phyloP scores from a whole-genome alignment of 75 land plant species.

The Pinus albicaulis region DNA sequence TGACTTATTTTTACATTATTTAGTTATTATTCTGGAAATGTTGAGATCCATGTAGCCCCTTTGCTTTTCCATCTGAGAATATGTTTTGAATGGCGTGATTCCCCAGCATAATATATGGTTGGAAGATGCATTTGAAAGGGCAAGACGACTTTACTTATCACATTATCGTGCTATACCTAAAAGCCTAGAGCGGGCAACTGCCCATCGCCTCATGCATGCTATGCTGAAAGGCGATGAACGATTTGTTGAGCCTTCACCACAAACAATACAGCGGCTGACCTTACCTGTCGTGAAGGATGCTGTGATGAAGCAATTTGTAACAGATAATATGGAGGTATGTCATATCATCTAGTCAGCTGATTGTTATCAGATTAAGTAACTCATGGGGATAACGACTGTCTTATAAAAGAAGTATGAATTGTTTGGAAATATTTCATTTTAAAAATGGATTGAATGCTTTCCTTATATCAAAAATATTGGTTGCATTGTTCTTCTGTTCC shows the following conservation, averaged over 20 bases:
- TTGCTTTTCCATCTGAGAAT: neutral
- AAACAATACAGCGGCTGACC: slow-evolving; percentile 72
- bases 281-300: slow-evolving; percentile 82
- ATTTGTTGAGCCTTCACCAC: slow-evolving; percentile 94
- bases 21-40: neutral
- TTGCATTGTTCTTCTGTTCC: slow-evolving; percentile 3
- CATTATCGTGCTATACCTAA: slow-evolving; percentile 97
- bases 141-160: slow-evolving; percentile 87
- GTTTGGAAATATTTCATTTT: neutral
- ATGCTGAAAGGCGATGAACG: slow-evolving; percentile 96
- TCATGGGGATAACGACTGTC: neutral
- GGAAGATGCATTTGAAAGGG: slow-evolving; percentile 99
- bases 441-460: neutral
- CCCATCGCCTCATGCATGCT: slow-evolving; percentile 89
- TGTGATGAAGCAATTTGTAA: slow-evolving; percentile 89
- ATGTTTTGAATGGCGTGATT: neutral
- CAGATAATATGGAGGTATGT: slow-evolving; percentile 94
- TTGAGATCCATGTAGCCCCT: neutral
- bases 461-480: neutral
- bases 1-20: neutral
- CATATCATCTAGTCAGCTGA: neutral
- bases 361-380: neutral
- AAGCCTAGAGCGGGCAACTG: slow-evolving; percentile 98
- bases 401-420: neutral
- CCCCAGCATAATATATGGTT: slow-evolving; percentile 96